These are phyloP conservation scores for Chaetomium cochliodes DNA, from an alignment of 495 filamentous ascomycete genomes.

Conservation along the genomic window DNA sequence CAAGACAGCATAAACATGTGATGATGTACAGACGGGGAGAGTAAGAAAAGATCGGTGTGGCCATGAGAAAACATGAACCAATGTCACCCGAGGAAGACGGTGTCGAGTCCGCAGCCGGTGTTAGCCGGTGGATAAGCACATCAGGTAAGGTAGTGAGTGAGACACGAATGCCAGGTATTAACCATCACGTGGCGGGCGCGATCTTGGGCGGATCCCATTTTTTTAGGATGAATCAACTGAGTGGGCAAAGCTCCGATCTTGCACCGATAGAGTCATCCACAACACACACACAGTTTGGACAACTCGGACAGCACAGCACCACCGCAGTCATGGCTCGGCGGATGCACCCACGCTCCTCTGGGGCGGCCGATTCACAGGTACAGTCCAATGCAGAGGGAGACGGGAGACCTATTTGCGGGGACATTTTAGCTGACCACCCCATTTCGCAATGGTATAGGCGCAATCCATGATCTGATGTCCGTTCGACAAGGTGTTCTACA, in stretches of 20 bases:
- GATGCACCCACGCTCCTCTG: conserved; percentile 50
- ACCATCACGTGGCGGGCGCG: not conserved
- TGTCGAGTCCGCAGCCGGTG: not conserved
- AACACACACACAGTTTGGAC: conserved; percentile 7
- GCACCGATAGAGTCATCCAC: not conserved
- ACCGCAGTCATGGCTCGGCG: conserved; percentile 20
- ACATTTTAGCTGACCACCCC: conserved; percentile 16
- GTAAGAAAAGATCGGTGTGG: too few species aligned
- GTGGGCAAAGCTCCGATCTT: not conserved
- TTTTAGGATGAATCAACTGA: conserved; percentile 5
- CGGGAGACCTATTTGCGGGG: not conserved
- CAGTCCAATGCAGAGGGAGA: conserved; percentile 29
- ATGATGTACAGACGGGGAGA: too few species aligned
- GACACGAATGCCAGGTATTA: too few species aligned
- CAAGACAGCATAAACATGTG: too few species aligned
- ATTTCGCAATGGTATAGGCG: conserved; percentile 47
- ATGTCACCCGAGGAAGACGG: not conserved
- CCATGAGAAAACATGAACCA: not conserved
- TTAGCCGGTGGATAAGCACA: not conserved
- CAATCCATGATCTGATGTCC: conserved; percentile 87
- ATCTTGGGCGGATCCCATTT: not conserved
- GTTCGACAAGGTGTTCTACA: conserved; percentile 80
- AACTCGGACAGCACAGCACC: not conserved
- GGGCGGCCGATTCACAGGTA: conserved; percentile 81
- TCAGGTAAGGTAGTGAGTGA: too few species aligned